Base-by-base conservation (phyloP, 345 rosid genomes). In the Euphorbia lathyris region DNA sequence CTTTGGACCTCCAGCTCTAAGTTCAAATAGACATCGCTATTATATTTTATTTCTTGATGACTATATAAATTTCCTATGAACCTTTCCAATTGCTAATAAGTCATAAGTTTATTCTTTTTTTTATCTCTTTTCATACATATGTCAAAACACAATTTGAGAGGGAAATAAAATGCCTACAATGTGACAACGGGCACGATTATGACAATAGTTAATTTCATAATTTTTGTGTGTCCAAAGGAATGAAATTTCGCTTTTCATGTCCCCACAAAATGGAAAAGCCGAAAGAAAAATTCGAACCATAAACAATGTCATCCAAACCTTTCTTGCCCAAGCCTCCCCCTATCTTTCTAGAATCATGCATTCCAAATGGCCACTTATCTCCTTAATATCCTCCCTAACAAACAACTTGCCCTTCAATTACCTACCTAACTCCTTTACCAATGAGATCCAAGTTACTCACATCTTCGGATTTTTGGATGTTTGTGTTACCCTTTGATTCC, bases 41-140 rank as follows among this genome's bases (percentile, higher is more conserved):
- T 51, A 67, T 67, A 16, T 67, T 27, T 12, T 67, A 2, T 52
- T 67, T 9, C 22, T 67, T 13, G 70, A 67, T 67, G 59, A 67
- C 34, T 67, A 7, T n/a, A 16, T 19, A 9, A 67, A 67, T 27
- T 67, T 51, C 34, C 13, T 67, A 48, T 67, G 71, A 48, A 51
- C 61, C 6, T 52, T 67, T 67, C 71, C 50, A 2, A 1, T 67
- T 19, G 32, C 36, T 2, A 16, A 52, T 2, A 67, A 67, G 13
- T 67, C 60, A 13, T 5, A 67, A 7, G 70, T 67, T 17, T 67
- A 26, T 67, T 26, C 13, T 11, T 17, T 30, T 17, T 67, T 67
- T 25, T 34, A n/a, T 30, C 0, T 27, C 60, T 4, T 52, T 67
- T 53, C 34, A 32, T 30, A 12, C 60, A 1, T 19, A n/a, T 9